These are phyloP conservation scores for Brasilioporus rufonigricans DNA, from an alignment of 768 basidiomycete genomes.

Conservation along the genomic window DNA sequence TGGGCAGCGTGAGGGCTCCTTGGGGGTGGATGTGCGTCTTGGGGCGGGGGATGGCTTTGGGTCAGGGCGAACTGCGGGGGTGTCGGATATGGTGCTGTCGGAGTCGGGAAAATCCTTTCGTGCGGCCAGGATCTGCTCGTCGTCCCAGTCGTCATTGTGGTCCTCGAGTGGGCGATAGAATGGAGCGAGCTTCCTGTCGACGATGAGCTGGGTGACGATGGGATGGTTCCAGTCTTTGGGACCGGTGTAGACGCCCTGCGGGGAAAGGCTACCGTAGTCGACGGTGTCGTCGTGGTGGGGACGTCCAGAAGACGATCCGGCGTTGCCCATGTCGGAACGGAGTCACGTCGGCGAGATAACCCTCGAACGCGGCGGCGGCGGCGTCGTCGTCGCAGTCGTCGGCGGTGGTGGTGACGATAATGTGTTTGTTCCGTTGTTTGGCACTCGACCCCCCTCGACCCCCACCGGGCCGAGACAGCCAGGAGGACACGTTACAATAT, in stretches of 20 bases:
- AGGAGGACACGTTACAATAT: slow-evolving; percentile 5
- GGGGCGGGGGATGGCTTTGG: slow-evolving; percentile 30
- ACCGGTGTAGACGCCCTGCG: slow-evolving; percentile 85
- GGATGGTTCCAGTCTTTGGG: slow-evolving; percentile 87
- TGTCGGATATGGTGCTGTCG: slow-evolving; percentile 43
- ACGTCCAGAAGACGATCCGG: slow-evolving; percentile 70
- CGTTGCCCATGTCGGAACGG: slow-evolving; percentile 67
- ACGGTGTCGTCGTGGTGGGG: slow-evolving; percentile 78
- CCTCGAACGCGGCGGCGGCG: slow-evolving; percentile 2
- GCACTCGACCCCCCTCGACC: slow-evolving; percentile 16
- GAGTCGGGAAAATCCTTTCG: slow-evolving; percentile 64
- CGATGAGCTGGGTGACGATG: slow-evolving; percentile 83
- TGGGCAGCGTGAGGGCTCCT: slow-evolving; percentile 61
- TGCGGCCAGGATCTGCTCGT: slow-evolving; percentile 80
- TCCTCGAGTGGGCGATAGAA: slow-evolving; percentile 97
- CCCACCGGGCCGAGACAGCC: slow-evolving; percentile 8
- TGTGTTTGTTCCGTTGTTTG: slow-evolving; percentile 26
- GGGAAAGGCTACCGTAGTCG: slow-evolving; percentile 77
- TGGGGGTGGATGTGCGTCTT: slow-evolving; percentile 57
- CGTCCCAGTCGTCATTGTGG: slow-evolving; percentile 85
- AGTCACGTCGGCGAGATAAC: neutral
- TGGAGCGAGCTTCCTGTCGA: slow-evolving; percentile 85
- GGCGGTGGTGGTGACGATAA: neutral
- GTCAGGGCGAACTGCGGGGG: slow-evolving; percentile 33
- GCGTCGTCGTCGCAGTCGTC: slow-evolving; percentile 1